Evolutionary conservation across 2,329 filamentous ascomycete species (phyloP).

Genomic region (Penicillium sp.): DNA sequence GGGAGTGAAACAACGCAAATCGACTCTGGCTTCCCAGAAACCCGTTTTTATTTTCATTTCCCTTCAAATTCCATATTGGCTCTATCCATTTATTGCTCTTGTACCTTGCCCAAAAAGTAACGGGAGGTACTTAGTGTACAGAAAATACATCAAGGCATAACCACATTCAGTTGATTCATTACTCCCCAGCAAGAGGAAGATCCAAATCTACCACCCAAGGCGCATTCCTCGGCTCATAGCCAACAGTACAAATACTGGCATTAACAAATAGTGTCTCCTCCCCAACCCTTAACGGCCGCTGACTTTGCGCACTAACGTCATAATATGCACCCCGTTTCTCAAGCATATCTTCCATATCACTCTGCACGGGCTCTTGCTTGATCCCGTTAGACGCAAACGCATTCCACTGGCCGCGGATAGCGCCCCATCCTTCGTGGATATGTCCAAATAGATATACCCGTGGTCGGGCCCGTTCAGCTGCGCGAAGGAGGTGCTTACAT

Average conservation of each 20-base stretch:
- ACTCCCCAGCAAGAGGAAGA: conserved; percentile 26
- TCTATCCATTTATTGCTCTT: too few relatives aligned
- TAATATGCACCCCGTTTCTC: conserved; percentile 33
- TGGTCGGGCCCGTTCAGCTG: conserved; percentile 52
- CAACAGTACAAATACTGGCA: conserved; percentile 55
- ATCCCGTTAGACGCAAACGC: conserved; percentile 20
- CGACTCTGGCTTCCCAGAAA: too few relatives aligned
- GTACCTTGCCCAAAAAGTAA: too few relatives aligned
- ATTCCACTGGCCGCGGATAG: conserved; percentile 33
- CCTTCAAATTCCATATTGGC: too few relatives aligned
- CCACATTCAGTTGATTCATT: too few relatives aligned
- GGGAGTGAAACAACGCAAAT: too few relatives aligned
- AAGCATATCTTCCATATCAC: conserved; percentile 29
- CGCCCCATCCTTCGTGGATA: conserved; percentile 58
- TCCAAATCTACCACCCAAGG: conserved; percentile 59
- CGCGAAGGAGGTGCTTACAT: conserved; percentile 54
- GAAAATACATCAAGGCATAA: too few relatives aligned
- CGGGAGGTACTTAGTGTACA: too few relatives aligned
- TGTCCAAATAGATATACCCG: conserved; percentile 62
- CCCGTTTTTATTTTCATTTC: too few relatives aligned
- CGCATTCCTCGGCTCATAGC: conserved; percentile 51
- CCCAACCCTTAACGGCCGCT: conserved; percentile 40
- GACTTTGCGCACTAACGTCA: conserved; percentile 33
- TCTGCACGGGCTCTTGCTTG: conserved; percentile 18
- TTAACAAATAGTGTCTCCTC: conserved; percentile 59